These are phyloP conservation scores for Moricandia arvensis DNA, from an alignment of 345 rosid genomes.

Conservation along the genomic window DNA sequence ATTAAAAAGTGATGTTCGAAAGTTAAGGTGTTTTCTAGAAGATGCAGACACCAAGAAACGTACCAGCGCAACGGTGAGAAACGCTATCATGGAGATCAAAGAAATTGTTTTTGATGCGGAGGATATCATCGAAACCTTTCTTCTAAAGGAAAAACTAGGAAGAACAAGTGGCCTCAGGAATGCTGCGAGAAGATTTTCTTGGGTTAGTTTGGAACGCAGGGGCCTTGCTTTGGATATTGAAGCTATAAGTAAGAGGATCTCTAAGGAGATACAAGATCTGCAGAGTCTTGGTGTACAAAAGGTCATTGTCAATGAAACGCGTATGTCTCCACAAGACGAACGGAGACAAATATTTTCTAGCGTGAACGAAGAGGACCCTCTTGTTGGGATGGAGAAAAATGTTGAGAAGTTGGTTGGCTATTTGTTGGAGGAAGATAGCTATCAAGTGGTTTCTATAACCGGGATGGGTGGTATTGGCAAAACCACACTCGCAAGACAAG, in stretches of 20 bases:
- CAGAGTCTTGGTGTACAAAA: too few relatives aligned
- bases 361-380: neutral
- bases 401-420: neutral
- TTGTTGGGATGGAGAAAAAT: slow-evolving; percentile 44
- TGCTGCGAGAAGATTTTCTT: neutral
- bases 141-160: neutral
- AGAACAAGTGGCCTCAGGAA: neutral
- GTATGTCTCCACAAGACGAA: too few relatives aligned
- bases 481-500: slow-evolving; percentile 42
- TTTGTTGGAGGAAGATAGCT: neutral
- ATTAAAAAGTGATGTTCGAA: neutral
- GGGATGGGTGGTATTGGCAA: too few relatives aligned
- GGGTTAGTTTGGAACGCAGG: neutral
- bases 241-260: neutral
- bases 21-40: neutral
- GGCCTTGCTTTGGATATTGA: neutral
- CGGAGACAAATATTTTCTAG: slow-evolving; percentile 33
- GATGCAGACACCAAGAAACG: neutral
- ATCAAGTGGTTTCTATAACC: neutral
- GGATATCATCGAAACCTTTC: neutral
- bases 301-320: too few relatives aligned
- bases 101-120: neutral
- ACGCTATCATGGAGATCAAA: neutral
- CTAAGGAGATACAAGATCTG: neutral
- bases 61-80: neutral